Base-by-base conservation (phyloP, 768 basidiomycete species). In the Tulasnella sp. region DNA sequence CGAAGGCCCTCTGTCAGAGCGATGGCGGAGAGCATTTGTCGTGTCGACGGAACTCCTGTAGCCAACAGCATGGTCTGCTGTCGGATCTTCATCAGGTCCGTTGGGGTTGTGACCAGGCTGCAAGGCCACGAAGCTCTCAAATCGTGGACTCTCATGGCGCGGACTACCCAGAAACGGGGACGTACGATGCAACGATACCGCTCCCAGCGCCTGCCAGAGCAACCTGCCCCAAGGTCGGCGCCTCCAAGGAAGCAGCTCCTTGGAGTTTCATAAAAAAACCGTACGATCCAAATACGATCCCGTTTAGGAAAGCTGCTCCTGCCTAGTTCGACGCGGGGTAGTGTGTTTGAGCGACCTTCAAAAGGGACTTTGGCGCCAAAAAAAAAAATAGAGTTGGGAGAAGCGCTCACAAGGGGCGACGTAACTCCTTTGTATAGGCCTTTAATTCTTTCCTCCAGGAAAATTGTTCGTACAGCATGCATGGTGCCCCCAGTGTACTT, bases 51-150 rank as follows among this genome's bases (percentile, higher is more conserved):
- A 50, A 60, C 50, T 62, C 53, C 53, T 45, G 54, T 44, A 29
- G 63, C 48, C 43, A 53, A 56, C 49, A 80, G 68, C 55, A 78
- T 70, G 29, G 79, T 76, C 64, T 90, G 87, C 64, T 87, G 85
- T 31, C 84, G 78, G 68, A 92, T 89, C 75, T 94, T 94, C 72
- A 94, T 76, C 1, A 92, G 77, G 63, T 94, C 92, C 7, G 83
- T 87, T 0, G 92, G 91, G 1, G 86, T 83, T 2, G 88, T 87
- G 58, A 93, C 70, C 9, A 88, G 64, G 4, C 88, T 90, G 59
- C 45, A 22, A 7, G 15, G 11, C 42, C 42, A 3, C 42, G 60
- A 25, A 41, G 45, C 5, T 27, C 5, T 48, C 25, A 48, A n/a
- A 5, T 5, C 5, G 45, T 48, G 22, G 61, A 52, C 11, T 29